A percentile compares a stretch with the other conserved stretches of the same genome.
Evolutionary conservation across 2,329 filamentous ascomycete genomes (phyloP).

Genomic region (Xylariales sp.): DNA sequence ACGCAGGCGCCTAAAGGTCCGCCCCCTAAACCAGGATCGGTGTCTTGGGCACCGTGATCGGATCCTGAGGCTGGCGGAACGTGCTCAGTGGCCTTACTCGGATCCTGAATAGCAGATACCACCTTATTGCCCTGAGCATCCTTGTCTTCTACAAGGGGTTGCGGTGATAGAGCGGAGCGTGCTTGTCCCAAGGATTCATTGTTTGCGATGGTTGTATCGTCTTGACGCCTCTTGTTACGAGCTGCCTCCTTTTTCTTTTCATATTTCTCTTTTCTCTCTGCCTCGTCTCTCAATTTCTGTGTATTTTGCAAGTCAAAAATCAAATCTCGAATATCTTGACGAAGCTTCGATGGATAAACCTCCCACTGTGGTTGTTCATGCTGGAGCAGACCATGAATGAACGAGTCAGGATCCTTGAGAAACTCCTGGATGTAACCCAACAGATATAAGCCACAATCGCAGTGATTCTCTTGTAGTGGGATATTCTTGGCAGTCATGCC

Average conservation of each 20-base stretch:
- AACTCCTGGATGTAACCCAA: slow-evolving; percentile 83
- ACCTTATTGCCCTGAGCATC: no score
- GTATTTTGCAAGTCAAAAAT: slow-evolving; percentile 59
- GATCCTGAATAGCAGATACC: no score
- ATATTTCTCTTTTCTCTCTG: slow-evolving; percentile 30
- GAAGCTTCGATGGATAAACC: slow-evolving; percentile 56
- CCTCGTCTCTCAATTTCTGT: slow-evolving; percentile 42
- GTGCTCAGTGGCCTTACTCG: no score
- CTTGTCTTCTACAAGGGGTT: no score
- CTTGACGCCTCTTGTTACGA: slow-evolving; percentile 8
- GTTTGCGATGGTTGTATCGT: no score
- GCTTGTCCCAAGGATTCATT: no score
- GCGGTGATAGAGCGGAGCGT: no score
- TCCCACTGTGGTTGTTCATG: slow-evolving; percentile 46
- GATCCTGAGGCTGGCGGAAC: no score
- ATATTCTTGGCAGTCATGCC: slow-evolving; percentile 71
- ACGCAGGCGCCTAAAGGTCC: no score
- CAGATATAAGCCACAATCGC: slow-evolving; percentile 85
- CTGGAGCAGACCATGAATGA: slow-evolving; percentile 62
- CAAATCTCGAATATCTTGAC: slow-evolving; percentile 60
- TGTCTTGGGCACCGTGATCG: no score
- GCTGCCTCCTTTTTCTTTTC: slow-evolving; percentile 21
- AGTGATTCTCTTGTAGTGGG: slow-evolving; percentile 77
- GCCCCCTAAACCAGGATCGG: no score
- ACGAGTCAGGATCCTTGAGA: slow-evolving; percentile 66